Conservation (phyloP, 345 rosid species). For the Eucalyptus microcorys region DNA sequence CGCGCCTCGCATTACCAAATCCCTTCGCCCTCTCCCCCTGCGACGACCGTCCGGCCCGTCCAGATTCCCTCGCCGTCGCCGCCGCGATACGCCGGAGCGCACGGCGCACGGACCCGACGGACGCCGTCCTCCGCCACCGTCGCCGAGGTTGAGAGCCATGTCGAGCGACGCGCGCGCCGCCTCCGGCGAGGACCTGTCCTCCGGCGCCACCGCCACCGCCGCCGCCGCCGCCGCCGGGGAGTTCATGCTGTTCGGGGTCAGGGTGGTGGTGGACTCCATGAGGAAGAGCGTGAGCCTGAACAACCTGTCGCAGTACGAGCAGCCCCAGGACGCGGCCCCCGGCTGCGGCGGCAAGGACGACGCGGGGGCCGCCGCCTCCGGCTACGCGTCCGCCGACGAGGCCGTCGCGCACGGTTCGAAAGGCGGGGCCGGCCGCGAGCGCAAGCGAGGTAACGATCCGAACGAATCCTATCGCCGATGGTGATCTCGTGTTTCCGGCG, state of each 20-base stretch:
- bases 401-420: not conserved
- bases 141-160: not conserved
- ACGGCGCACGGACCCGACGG: too few relatives aligned
- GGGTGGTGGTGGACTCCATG: slow-evolving; percentile 8
- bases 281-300: slow-evolving; percentile 9
- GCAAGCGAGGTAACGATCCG: slow-evolving; percentile 5
- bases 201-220: not conserved
- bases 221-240: not conserved
- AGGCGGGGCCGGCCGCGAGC: not conserved
- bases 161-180: not conserved
- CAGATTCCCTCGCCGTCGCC: not conserved
- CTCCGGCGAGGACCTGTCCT: not conserved
- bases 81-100: not conserved
- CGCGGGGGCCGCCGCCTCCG: not conserved
- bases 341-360: not conserved
- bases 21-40: not conserved
- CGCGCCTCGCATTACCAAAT: not conserved
- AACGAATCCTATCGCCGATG: not conserved
- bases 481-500: not conserved
- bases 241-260: slow-evolving; percentile 7
- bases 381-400: slow-evolving; percentile 7
- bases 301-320: slow-evolving; percentile 5
- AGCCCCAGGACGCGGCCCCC: not conserved
- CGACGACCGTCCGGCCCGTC: not conserved
- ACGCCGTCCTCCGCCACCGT: not conserved